Evolutionary conservation across 345 rosid species (phyloP).

Genomic region (Rhodamnia rubescens): DNA sequence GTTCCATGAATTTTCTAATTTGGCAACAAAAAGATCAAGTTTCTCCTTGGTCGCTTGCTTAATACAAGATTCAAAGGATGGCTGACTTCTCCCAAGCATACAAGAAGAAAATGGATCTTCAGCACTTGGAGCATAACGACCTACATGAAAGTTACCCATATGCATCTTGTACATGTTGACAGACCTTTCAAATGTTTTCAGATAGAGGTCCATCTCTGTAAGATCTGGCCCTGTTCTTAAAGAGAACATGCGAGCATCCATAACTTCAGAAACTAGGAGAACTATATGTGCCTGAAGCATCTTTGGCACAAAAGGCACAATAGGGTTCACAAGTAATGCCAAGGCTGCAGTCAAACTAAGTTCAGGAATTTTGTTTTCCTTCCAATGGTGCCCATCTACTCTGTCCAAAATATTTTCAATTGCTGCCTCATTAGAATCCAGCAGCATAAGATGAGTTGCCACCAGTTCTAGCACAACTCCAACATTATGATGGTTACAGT

Average conservation of each 20-base stretch:
- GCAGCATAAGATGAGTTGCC: constrained; percentile 50
- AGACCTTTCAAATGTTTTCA: constrained; percentile 60
- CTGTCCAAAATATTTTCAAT: constrained; percentile 30
- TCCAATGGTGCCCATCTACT: constrained; percentile 34
- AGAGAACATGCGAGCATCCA: constrained; percentile 22
- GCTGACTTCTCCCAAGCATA: constrained; percentile 11
- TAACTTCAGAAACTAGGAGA: constrained; percentile 47
- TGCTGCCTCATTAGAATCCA: constrained; percentile 28
- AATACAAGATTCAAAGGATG: constrained; percentile 38
- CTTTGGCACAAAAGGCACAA: constrained; percentile 60
- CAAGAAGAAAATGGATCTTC: constrained; percentile 14
- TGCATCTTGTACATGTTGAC: constrained; percentile 39
- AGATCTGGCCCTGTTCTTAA: constrained; percentile 17
- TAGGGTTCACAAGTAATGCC: constrained; percentile 48
- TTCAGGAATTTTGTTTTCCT: constrained; percentile 27
- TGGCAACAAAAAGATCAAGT: constrained; percentile 25
- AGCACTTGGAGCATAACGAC: constrained; percentile 8
- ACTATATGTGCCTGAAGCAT: constrained; percentile 49
- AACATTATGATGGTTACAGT: constrained; percentile 19
- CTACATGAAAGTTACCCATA: constrained; percentile 19
- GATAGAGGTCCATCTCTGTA: constrained; percentile 19
- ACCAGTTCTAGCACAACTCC: constrained; percentile 55
- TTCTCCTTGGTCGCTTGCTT: constrained; percentile 35
- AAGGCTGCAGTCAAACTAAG: constrained; percentile 41
- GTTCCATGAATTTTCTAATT: constrained; percentile 30